Evolutionary conservation across 179 eudicot genomes (phyloP), one percentile per base, ranked within the genome.

Genomic region (Actinidia chinensis): DNA sequence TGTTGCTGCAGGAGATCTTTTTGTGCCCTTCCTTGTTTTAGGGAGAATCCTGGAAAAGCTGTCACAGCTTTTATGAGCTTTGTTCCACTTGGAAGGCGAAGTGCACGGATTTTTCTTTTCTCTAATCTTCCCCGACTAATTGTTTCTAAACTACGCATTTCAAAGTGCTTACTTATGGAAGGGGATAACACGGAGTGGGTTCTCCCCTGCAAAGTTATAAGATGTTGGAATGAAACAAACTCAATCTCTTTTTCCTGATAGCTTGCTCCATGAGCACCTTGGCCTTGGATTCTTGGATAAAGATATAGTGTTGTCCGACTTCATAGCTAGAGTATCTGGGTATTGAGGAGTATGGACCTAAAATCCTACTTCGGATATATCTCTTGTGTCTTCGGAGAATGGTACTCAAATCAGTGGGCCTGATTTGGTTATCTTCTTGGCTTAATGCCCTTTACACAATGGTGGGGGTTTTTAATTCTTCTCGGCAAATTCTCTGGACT

Each of bases 21-120:
- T 85, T 92, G 93, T 68, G 77, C 87, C 55, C 92, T 94, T 68
- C 87, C 93, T 70, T 96, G 93, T 86, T 96, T 89, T 84, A 79
- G 73, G 64, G 84, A 83, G 47, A 88, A 83, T 81, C 88, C 87
- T 74, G 99, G 91, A 47, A 89, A 91, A 84, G 99, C 93, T 67
- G 88, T 96, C 70, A 52, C 92, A 77, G 88, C 87, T 58, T 96
- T 88, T 82, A 88, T 96, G 98, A 92, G 92, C 74, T 96, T 92
- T 87, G 93, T 94, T 86, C 99, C 99, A 4, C 93, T 92, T 71
- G 80, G 79, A 73, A n/a, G 99, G 99, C 51, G 99, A 96, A 80
- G 98, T 94, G 67, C 98, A 96, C 66, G 99, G 99, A 1, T 96
- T 94, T 72, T 96, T n/a, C n/a, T n/a, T n/a, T n/a, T 96, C 84